Percentiles rank a stretch among this genome's conserved stretches.
These are phyloP conservation scores for Leucosporidium creatinivorum DNA, from an alignment of 768 basidiomycete genomes.

Conservation along the genomic window DNA sequence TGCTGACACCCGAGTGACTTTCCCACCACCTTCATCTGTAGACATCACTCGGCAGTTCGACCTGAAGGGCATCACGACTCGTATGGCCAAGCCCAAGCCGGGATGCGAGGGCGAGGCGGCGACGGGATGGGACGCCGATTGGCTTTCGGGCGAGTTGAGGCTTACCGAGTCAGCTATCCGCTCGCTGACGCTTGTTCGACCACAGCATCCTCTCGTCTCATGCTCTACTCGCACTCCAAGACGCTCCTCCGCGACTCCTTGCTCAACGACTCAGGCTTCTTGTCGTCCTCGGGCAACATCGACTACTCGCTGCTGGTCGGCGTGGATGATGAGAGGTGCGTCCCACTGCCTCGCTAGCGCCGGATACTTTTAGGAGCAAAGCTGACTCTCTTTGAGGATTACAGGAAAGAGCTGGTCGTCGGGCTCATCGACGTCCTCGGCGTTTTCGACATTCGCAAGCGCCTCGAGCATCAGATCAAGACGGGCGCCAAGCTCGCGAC, in stretches of 20 bases:
- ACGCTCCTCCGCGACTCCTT: constrained; percentile 80
- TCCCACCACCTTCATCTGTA: background rate
- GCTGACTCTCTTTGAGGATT: background rate
- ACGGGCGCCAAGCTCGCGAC: constrained; percentile 14
- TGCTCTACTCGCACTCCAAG: constrained; percentile 76
- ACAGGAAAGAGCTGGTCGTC: constrained; percentile 11
- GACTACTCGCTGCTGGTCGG: constrained; percentile 93
- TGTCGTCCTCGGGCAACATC: constrained; percentile 89
- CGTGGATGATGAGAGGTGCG: constrained; percentile 51
- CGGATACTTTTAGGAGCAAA: too few species aligned
- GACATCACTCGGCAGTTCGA: constrained; percentile 13
- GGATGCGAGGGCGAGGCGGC: background rate
- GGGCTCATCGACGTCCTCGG: constrained; percentile 21
- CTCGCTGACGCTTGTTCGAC: background rate
- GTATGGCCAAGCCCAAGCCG: constrained; percentile 13
- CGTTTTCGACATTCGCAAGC: constrained; percentile 25
- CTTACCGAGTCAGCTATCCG: background rate
- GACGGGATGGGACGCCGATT: constrained; percentile 27
- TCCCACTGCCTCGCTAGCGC: background rate
- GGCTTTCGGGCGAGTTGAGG: constrained; percentile 10
- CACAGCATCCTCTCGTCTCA: constrained; percentile 44
- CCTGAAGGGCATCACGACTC: constrained; percentile 24
- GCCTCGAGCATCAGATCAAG: constrained; percentile 19
- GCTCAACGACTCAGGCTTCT: constrained; percentile 86
- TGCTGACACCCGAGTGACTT: background rate